Percentiles rank a stretch among this genome's conserved stretches.
Evolutionary conservation across 1,284 basidiomycete species (phyloP).

Genomic region (Tremellales sp.): DNA sequence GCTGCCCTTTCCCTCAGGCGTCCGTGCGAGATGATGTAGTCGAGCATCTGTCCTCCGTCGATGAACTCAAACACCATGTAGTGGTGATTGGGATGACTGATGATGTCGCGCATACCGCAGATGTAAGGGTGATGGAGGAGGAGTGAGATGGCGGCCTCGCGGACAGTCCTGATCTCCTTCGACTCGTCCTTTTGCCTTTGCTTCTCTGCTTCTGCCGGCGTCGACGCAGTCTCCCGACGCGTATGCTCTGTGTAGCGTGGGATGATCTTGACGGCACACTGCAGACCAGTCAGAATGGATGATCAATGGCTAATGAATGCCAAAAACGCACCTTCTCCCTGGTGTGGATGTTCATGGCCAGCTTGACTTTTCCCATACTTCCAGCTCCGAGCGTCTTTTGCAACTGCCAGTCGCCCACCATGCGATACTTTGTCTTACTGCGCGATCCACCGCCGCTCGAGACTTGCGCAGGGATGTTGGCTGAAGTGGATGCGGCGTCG

Average conservation of each 20-base stretch:
- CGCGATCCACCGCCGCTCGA: background rate
- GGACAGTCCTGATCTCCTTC: slow-evolving; percentile 92
- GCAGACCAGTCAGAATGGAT: slow-evolving; percentile 9
- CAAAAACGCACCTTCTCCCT: slow-evolving; percentile 78
- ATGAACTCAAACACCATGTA: slow-evolving; percentile 99
- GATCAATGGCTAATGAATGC: background rate
- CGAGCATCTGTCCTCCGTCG: slow-evolving; percentile 98
- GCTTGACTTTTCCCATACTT: slow-evolving; percentile 99
- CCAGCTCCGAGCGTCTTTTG: slow-evolving; percentile 97
- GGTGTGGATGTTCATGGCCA: slow-evolving; percentile 82
- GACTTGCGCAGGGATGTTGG: no score
- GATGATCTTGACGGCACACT: slow-evolving; percentile 98
- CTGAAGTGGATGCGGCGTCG: no score
- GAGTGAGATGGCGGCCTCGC: slow-evolving; percentile 90
- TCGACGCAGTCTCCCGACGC: slow-evolving; percentile 44
- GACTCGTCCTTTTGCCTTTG: slow-evolving; percentile 81
- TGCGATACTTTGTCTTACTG: slow-evolving; percentile 4
- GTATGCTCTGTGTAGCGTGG: slow-evolving; percentile 68
- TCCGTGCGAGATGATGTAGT: slow-evolving; percentile 99
- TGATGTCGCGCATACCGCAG: slow-evolving; percentile 99
- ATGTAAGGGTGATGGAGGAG: slow-evolving; percentile 97
- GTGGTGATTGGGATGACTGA: slow-evolving; percentile 91
- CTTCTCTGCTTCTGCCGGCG: slow-evolving; percentile 54
- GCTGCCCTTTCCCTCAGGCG: slow-evolving; percentile 89
- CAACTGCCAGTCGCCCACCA: slow-evolving; percentile 87